Evolutionary conservation across 1,284 basidiomycete genomes (phyloP), one percentile per base, ranked within the genome.

Genomic region (Trichosporon asahii): DNA sequence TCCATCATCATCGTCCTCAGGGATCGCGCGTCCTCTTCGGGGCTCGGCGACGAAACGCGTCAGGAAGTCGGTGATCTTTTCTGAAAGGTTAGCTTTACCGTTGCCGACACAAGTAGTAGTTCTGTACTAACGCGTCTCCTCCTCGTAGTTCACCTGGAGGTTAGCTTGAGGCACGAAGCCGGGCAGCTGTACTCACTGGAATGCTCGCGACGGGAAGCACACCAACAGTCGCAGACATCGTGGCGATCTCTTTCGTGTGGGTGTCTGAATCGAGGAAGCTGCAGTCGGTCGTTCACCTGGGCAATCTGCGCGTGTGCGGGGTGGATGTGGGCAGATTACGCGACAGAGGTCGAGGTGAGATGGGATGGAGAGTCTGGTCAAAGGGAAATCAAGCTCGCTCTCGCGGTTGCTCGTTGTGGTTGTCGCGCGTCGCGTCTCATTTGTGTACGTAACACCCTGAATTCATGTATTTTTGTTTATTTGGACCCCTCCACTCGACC

Each of bases 121-220:
- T n/a, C n/a, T n/a, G 7, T 6, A 76, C 78, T 44, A 33, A 79
- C 79, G 73, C 18, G 77, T 71, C 69, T 84, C 81, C 65, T 80
- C 80, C 8, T 76, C 78, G 65, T 83, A 83, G 72, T 81, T 79
- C 72, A 82, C 77, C 79, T 83, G 35, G 2, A 15, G 37, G 57
- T 61, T 31, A 61, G 57, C 57, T 29, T 29, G 35, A 35, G 53
- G 66, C 25, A 64, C 37, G 2, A 46, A 9, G 29, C n/a, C 31
- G 4, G 8, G 15, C 25, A 8, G n/a, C 27, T n/a, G 37, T 1
- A 78, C 82, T 72, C 66, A 83, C 82, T 9, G 77, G 71, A 37
- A 84, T 77, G 64, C 74, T 77, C 40, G 82, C 83, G 29, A 83
- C 82, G 37, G 83, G 83, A n/a, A 84, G 73, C 23, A 82, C 78